These are phyloP conservation scores for Sophora flavescens DNA, from an alignment of 306 rosid genomes.

Conservation along the genomic window DNA sequence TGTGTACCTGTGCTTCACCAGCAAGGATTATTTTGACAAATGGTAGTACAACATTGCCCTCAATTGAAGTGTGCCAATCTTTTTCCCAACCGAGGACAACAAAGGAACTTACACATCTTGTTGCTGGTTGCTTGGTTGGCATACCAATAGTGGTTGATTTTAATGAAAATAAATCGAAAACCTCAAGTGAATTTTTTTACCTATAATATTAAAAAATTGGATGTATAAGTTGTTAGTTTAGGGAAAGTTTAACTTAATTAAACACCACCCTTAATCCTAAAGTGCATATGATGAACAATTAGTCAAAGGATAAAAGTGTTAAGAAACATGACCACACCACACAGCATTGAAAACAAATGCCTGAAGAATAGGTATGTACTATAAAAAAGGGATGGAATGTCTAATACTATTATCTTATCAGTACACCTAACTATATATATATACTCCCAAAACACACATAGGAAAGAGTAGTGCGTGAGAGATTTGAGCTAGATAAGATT, in stretches of 20 bases:
- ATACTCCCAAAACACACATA: no score
- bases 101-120: neutral
- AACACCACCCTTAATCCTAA: no score
- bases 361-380: neutral
- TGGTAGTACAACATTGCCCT: slow-evolving; percentile 9
- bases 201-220: no score
- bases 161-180: no score
- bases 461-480: neutral
- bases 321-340: neutral
- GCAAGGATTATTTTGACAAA: neutral
- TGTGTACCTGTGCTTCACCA: neutral
- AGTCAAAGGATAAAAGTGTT: neutral
- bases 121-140: neutral
- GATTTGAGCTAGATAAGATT: neutral
- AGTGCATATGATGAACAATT: no score
- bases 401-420: neutral
- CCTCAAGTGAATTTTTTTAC: no score
- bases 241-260: no score
- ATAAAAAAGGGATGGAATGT: slow-evolving; percentile 45
- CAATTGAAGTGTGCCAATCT: neutral
- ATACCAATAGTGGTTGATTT: neutral
- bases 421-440: no score
- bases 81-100: neutral
- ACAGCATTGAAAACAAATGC: slow-evolving; percentile 26
- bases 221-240: no score